Base-by-base conservation (phyloP, 2,329 filamentous ascomycete species). In the Ilyonectria sp. region DNA sequence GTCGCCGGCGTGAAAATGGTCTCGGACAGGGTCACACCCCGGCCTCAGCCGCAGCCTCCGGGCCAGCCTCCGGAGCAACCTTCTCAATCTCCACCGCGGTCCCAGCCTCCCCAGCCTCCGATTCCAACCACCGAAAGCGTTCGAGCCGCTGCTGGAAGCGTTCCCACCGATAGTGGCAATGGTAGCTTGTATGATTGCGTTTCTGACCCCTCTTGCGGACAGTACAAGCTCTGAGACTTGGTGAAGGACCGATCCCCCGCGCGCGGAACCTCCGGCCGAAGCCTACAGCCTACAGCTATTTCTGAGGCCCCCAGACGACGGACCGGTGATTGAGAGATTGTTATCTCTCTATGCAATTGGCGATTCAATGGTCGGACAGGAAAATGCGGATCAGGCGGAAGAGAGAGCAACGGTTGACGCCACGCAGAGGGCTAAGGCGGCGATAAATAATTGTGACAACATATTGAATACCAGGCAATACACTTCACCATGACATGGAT, bases 321-420 rank as follows among this genome's bases (percentile, higher is more conserved):
- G 29, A n/a, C 55, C 61, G 15, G 55, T 64, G 19, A 64, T 37
- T 47, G 61, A 59, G 19, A 55, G 61, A 29, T 17, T 64, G 11
- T 6, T n/a, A 13, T 33, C 4, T n/a, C 15, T 10, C 10, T 29
- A 26, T 15, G 10, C 29, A 9, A 17, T 11, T 19, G 15, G 35
- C 33, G 1, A 44, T 46, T 40, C 29, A 23, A 21, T 19, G 33
- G 9, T 1, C 13, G 46, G 31, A 4, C 13, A 31, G 11, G 21
- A 43, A 13, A 19, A 31, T 15, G 9, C 10, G 10, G 31, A 11
- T 3, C n/a, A 53, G n/a, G 11, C 3, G n/a, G 31, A 19, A n/a
- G 31, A 23, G 11, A 53, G 50, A 52, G 17, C 11, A 31, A 35
- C 23, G 21, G 26, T 8, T 4, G 55, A 31, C 9, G 55, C 40